Conservation (phyloP, 108 stramenopile species). For the Nannochloropsis gaditana region DNA sequence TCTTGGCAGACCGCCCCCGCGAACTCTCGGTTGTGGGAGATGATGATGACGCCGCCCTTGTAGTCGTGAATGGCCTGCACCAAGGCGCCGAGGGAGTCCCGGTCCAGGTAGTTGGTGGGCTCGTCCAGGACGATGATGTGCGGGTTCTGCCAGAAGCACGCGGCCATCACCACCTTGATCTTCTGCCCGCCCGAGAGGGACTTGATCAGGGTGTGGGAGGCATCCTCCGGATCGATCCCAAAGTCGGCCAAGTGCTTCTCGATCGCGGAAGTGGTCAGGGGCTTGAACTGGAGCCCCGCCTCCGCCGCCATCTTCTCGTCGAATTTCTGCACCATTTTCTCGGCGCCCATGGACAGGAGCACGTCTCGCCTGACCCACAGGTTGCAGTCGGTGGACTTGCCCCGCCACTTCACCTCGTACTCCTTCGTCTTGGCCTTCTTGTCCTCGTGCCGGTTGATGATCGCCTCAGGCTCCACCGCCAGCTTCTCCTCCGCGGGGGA, state of each 20-base stretch:
- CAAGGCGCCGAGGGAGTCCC: constrained; percentile 89
- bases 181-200: constrained; percentile 94
- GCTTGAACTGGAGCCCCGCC: constrained; percentile 78
- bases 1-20: constrained; percentile 82
- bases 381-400: constrained; percentile 80
- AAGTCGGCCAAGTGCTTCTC: constrained; percentile 91
- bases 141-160: constrained; percentile 96
- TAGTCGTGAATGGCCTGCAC: constrained; percentile 82
- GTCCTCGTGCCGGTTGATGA: constrained; percentile 23
- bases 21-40: constrained; percentile 96
- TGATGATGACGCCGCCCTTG: constrained; percentile 96
- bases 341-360: constrained; percentile 28
- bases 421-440: constrained; percentile 47
- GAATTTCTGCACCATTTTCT: constrained; percentile 35
- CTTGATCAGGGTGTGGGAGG: constrained; percentile 91
- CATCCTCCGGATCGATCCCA: constrained; percentile 91
- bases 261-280: constrained; percentile 76
- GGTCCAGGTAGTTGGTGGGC: constrained; percentile 98
- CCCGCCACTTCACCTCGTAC: constrained; percentile 85
- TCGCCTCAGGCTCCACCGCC: constrained; percentile 32
- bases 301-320: constrained; percentile 60
- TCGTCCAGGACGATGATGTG: constrained; percentile 92
- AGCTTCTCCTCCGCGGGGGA: constrained; percentile 26
- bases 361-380: constrained; percentile 22
- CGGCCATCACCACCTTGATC: constrained; percentile 94